phyloP scores from a whole-genome alignment of 2,329 filamentous ascomycete genomes.

The Ascosphaera apis region DNA sequence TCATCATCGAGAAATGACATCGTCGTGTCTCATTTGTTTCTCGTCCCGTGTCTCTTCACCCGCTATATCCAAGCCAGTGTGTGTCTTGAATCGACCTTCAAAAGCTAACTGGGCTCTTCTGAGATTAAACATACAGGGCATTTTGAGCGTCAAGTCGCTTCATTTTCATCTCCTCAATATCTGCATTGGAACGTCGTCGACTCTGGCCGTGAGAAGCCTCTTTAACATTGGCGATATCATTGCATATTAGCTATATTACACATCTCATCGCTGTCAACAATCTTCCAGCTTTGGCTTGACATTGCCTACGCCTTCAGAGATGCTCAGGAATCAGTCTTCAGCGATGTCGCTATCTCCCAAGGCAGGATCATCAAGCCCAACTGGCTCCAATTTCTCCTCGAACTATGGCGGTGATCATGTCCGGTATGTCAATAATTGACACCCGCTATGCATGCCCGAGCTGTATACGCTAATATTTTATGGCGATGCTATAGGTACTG shows the following conservation, averaged over 20 bases:
- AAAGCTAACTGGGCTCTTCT: neutral
- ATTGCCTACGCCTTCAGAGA: neutral
- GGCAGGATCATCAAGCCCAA: slow-evolving; percentile 35
- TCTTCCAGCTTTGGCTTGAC: too few species aligned
- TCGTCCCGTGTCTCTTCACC: neutral
- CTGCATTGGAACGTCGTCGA: neutral
- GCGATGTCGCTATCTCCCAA: neutral
- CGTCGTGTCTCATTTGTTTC: neutral
- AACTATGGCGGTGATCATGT: slow-evolving; percentile 47
- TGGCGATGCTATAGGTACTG: slow-evolving; percentile 32
- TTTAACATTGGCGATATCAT: neutral
- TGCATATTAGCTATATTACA: neutral
- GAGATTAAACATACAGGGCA: neutral
- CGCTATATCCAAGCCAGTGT: too few species aligned
- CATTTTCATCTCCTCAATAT: neutral
- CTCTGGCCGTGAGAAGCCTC: neutral
- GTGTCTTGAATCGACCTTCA: too few species aligned
- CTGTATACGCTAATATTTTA: slow-evolving; percentile 8
- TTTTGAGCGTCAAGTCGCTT: neutral
- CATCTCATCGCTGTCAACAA: neutral
- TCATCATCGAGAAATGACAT: too few species aligned
- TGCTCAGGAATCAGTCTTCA: neutral
- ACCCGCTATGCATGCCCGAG: slow-evolving; percentile 1
- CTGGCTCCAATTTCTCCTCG: slow-evolving; percentile 82
- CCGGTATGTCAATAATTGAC: slow-evolving; percentile 26